Evolutionary conservation across 1,284 basidiomycete species (phyloP).

Genomic region (Stygiomarasmius scandens): DNA sequence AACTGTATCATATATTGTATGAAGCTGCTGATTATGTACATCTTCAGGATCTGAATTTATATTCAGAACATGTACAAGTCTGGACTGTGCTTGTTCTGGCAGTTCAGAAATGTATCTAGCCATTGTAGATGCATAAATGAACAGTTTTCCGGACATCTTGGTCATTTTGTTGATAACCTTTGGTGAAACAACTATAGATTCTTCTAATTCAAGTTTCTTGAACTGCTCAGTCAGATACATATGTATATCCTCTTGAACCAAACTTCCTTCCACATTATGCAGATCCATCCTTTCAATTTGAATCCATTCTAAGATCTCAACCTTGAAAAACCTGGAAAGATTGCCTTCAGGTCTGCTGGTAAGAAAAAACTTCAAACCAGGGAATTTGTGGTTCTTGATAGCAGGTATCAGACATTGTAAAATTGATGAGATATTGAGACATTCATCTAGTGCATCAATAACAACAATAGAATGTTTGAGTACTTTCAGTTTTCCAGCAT

Average conservation of each 20-base stretch:
- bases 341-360: neutral
- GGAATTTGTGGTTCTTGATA: neutral
- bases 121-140: constrained; percentile 1
- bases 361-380: neutral
- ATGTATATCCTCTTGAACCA: neutral
- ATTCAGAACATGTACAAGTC: too few relatives aligned
- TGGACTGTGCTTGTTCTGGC: too few relatives aligned
- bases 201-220: too few relatives aligned
- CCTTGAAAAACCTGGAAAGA: neutral
- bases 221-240: neutral
- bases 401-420: neutral
- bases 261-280: neutral
- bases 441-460: constrained; percentile 4
- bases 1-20: neutral
- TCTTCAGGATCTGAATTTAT: too few relatives aligned
- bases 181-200: neutral
- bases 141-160: constrained; percentile 1
- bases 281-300: neutral
- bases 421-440: neutral
- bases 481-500: too few relatives aligned
- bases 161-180: neutral
- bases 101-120: neutral
- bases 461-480: neutral
- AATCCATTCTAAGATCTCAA: too few relatives aligned
- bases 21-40: neutral